Evolutionary conservation across 140 eudicot genomes (phyloP).

Genomic region (Flaveria floridana): DNA sequence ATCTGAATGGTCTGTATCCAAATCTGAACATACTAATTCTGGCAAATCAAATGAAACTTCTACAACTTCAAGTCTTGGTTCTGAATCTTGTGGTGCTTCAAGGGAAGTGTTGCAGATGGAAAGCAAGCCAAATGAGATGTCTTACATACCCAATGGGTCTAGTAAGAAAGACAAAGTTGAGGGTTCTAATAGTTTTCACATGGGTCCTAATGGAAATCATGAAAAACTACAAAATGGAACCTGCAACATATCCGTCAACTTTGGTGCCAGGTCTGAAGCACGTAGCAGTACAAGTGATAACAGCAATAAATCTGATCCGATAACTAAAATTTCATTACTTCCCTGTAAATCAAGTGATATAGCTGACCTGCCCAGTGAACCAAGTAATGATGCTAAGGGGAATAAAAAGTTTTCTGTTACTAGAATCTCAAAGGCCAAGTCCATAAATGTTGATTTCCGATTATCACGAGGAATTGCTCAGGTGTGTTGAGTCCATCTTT

Average conservation of each 20-base stretch:
- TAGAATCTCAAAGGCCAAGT: slow-evolving; percentile 80
- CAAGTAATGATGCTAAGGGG: slow-evolving; percentile 58
- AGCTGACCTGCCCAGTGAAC: slow-evolving; percentile 44
- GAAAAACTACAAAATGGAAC: slow-evolving; percentile 42
- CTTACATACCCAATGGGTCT: slow-evolving; percentile 38
- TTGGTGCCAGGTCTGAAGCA: slow-evolving; percentile 46
- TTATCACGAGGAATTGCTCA: slow-evolving; percentile 95
- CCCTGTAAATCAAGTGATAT: slow-evolving; percentile 47
- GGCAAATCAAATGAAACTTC: slow-evolving; percentile 41
- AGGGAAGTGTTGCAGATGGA: slow-evolving; percentile 38
- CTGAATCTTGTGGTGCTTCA: slow-evolving; percentile 42
- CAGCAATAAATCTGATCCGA: slow-evolving; percentile 36
- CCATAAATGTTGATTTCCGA: slow-evolving; percentile 88
- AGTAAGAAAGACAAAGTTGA: slow-evolving; percentile 38
- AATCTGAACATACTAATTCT: slow-evolving; percentile 40
- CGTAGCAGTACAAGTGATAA: slow-evolving; percentile 42
- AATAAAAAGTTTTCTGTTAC: slow-evolving; percentile 74
- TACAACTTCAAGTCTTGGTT: slow-evolving; percentile 40
- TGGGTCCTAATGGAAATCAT: slow-evolving; percentile 43
- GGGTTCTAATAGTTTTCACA: slow-evolving; percentile 29
- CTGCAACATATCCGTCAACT: slow-evolving; percentile 34
- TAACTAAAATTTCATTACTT: slow-evolving; percentile 35
- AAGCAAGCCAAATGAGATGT: slow-evolving; percentile 39
- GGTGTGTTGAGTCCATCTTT: slow-evolving; percentile 43
- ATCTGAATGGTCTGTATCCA: slow-evolving; percentile 42